A percentile compares a stretch with the other conserved stretches of the same genome.
phyloP scores from a whole-genome alignment of 495 filamentous ascomycete genomes.

The Podospora conica region DNA sequence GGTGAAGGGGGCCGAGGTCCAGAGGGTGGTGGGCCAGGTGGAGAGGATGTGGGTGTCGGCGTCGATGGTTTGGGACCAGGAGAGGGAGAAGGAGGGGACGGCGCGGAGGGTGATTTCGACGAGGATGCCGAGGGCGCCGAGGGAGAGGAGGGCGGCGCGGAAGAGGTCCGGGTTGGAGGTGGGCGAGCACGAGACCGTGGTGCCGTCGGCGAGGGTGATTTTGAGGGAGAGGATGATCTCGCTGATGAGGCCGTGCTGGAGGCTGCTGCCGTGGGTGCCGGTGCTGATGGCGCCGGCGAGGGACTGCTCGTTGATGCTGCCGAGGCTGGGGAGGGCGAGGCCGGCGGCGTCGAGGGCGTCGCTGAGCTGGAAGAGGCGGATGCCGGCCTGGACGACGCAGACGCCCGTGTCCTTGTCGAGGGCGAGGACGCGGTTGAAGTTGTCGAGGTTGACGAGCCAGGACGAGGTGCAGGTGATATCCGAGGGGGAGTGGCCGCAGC shows the following conservation, averaged over 20 bases:
- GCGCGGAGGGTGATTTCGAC: constrained; percentile 82
- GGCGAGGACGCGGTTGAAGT: constrained; percentile 63
- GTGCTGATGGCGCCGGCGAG: constrained; percentile 90
- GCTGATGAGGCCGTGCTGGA: constrained; percentile 76
- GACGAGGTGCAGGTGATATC: constrained; percentile 89
- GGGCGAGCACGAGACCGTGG: constrained; percentile 64
- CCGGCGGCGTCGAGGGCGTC: constrained; percentile 62
- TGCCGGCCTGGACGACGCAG: constrained; percentile 78
- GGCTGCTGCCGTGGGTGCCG: constrained; percentile 84
- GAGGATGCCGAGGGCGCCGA: constrained; percentile 87
- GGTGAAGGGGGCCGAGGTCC: constrained; percentile 81
- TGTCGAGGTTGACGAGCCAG: constrained; percentile 92
- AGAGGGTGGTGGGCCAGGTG: constrained; percentile 68
- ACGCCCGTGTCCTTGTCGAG: constrained; percentile 57
- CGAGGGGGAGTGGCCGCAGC: constrained; percentile 85
- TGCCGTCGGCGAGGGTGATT: constrained; percentile 78
- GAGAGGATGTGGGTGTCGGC: constrained; percentile 58
- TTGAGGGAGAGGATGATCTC: constrained; percentile 65
- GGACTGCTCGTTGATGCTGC: constrained; percentile 91
- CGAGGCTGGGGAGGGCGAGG: constrained; percentile 78
- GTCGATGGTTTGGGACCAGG: constrained; percentile 78
- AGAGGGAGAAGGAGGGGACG: constrained; percentile 66
- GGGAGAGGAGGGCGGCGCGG: constrained; percentile 76
- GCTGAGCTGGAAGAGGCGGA: constrained; percentile 67
- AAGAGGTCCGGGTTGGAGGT: constrained; percentile 71